These are phyloP conservation scores for Penicillium bovifimosum DNA, from an alignment of 495 filamentous ascomycete genomes.

Conservation along the genomic window DNA sequence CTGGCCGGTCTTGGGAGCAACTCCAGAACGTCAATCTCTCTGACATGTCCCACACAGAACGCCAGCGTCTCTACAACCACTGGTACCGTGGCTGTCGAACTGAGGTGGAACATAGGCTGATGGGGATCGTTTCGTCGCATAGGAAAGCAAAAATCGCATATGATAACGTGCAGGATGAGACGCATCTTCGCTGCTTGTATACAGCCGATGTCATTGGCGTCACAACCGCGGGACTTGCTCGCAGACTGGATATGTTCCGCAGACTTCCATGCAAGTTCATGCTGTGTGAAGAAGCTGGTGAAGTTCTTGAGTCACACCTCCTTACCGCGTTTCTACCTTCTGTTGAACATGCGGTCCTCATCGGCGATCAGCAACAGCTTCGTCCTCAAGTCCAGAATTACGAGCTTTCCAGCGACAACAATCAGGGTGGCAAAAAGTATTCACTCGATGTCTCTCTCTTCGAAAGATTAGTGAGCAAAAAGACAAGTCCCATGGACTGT, in stretches of 20 bases:
- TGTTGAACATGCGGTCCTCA: slow-evolving; percentile 67
- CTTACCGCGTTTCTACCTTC: slow-evolving; percentile 63
- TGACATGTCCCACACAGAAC: not conserved
- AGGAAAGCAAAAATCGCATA: not conserved
- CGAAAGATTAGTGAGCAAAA: slow-evolving; percentile 54
- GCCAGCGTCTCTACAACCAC: not conserved
- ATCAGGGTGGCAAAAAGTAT: slow-evolving; percentile 45
- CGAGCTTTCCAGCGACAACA: slow-evolving; percentile 54
- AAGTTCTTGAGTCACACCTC: slow-evolving; percentile 68
- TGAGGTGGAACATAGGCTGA: not conserved
- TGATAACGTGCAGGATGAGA: slow-evolving; percentile 20
- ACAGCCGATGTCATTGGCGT: slow-evolving; percentile 60
- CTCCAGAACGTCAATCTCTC: not conserved
- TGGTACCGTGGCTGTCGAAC: not conserved
- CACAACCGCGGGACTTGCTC: slow-evolving; percentile 70
- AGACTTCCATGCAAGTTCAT: slow-evolving; percentile 61
- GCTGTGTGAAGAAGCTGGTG: slow-evolving; percentile 72
- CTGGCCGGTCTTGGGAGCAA: not conserved
- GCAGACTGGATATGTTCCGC: slow-evolving; percentile 56
- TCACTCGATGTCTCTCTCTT: slow-evolving; percentile 63
- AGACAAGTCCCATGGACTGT: slow-evolving; percentile 9
- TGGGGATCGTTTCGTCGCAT: not conserved
- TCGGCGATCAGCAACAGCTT: slow-evolving; percentile 73
- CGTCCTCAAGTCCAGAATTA: slow-evolving; percentile 65
- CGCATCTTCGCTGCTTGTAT: slow-evolving; percentile 31